A percentile compares a stretch with the other conserved stretches of the same genome.
Evolutionary conservation across 805 yeast species (phyloP).

Genomic region (Ogataea pilisensis): DNA sequence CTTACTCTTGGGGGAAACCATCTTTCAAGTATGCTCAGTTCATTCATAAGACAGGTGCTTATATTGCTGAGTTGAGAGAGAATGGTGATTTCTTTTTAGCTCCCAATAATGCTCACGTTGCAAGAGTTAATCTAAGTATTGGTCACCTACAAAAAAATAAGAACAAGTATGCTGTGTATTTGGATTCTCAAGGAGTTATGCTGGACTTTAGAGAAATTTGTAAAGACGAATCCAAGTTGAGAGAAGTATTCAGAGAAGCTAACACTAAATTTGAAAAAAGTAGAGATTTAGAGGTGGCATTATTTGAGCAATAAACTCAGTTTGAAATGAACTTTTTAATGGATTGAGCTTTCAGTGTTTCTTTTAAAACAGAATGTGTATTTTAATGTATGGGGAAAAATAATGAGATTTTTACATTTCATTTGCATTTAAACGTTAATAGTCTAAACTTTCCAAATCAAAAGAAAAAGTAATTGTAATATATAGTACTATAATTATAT

Average conservation of each 20-base stretch:
- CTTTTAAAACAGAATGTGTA: no score
- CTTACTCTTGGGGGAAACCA: conserved; percentile 91
- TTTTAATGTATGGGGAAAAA: no score
- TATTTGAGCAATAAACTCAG: conserved; percentile 13
- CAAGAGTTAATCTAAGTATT: conserved; percentile 56
- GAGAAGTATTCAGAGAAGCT: conserved; percentile 57
- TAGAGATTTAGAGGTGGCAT: conserved; percentile 25
- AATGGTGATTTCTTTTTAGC: conserved; percentile 78
- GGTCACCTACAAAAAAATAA: conserved; percentile 24
- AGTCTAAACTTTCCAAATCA: no score
- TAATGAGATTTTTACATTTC: no score
- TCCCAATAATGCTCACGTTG: conserved; percentile 80
- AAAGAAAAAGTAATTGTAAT: no score
- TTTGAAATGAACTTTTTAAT: not conserved
- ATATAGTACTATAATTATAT: no score
- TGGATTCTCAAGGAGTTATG: conserved; percentile 75
- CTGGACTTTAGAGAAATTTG: conserved; percentile 62
- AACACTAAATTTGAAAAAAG: conserved; percentile 41
- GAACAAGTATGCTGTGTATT: conserved; percentile 28
- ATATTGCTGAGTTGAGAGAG: conserved; percentile 80
- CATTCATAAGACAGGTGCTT: conserved; percentile 84
- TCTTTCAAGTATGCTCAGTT: conserved; percentile 80
- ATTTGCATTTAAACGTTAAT: no score
- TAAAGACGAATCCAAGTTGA: conserved; percentile 43
- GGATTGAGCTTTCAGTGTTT: no score